Conservation (phyloP, 768 basidiomycete species). For the Kwoniella pini region DNA sequence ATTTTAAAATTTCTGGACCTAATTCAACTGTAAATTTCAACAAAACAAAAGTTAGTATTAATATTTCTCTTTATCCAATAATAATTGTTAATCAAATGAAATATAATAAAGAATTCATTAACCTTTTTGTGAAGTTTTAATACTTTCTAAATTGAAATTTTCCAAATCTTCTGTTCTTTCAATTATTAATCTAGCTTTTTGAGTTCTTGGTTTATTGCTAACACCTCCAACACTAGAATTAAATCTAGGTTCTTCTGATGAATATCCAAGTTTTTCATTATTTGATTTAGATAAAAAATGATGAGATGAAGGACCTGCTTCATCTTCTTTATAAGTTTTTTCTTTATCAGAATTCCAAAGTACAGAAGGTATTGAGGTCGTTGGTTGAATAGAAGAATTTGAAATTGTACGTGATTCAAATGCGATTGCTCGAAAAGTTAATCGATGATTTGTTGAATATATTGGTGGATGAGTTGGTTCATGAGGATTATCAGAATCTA, state of each 20-base stretch:
- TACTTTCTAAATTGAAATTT: slow-evolving; percentile 7
- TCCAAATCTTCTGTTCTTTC: slow-evolving; percentile 10
- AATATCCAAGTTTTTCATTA: no score
- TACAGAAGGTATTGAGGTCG: no score
- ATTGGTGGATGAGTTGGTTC: slow-evolving; percentile 38
- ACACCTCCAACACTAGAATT: no score
- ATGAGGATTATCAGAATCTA: slow-evolving; percentile 38
- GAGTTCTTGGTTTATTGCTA: no score
- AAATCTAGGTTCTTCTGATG: no score
- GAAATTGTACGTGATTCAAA: slow-evolving; percentile 7
- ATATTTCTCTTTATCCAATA: no score
- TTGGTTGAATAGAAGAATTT: neutral
- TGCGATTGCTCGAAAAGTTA: slow-evolving; percentile 26
- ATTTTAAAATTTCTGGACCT: slow-evolving; percentile 4
- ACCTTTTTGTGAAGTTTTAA: slow-evolving; percentile 18
- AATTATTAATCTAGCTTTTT: neutral
- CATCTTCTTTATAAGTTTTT: no score
- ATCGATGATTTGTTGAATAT: slow-evolving; percentile 23
- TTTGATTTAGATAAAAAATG: no score
- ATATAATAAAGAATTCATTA: no score
- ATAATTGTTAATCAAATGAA: neutral
- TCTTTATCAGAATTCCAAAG: no score
- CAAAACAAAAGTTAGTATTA: neutral
- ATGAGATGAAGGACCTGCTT: no score
- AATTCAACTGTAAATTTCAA: slow-evolving; percentile 9